These are phyloP conservation scores for Pestalotiopsis sp. DNA, from an alignment of 2,329 filamentous ascomycete species.

Conservation along the genomic window DNA sequence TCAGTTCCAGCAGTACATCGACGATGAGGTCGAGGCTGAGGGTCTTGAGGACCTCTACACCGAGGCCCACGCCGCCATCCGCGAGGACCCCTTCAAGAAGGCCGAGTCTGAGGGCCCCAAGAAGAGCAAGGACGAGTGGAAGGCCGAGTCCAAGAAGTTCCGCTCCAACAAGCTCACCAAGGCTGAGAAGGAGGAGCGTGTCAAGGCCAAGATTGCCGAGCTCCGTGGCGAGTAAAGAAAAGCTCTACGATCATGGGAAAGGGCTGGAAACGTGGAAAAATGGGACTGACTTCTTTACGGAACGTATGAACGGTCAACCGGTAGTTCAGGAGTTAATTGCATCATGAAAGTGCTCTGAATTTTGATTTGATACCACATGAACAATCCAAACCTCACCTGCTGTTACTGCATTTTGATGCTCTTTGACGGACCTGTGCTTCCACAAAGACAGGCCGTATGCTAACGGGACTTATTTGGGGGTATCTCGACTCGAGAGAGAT, in stretches of 20 bases:
- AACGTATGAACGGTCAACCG: conserved; percentile 32
- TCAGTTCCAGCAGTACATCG: conserved; percentile 98
- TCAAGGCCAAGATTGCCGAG: conserved; percentile 91
- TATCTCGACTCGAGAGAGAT: no score
- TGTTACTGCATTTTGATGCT: neutral
- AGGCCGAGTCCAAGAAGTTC: conserved; percentile 93
- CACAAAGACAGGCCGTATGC: no score
- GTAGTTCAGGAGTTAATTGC: conserved; percentile 26
- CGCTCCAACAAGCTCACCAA: conserved; percentile 75
- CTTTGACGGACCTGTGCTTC: no score
- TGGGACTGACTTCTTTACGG: conserved; percentile 25
- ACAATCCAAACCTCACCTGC: neutral
- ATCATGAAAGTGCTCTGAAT: conserved; percentile 10
- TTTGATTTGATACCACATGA: conserved; percentile 14
- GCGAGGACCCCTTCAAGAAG: conserved; percentile 98
- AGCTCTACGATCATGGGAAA: conserved; percentile 8
- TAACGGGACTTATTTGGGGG: no score
- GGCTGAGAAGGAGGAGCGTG: conserved; percentile 79
- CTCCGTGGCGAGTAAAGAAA: conserved; percentile 59
- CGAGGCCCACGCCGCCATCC: conserved; percentile 95
- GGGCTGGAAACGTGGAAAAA: conserved; percentile 21
- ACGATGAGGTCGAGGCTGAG: conserved; percentile 95
- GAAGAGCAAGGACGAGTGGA: conserved; percentile 98
- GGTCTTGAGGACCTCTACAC: conserved; percentile 95
- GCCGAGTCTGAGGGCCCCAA: conserved; percentile 72